These are phyloP conservation scores for Fonsecaea monophora DNA, from an alignment of 2,329 filamentous ascomycete species.

Conservation along the genomic window DNA sequence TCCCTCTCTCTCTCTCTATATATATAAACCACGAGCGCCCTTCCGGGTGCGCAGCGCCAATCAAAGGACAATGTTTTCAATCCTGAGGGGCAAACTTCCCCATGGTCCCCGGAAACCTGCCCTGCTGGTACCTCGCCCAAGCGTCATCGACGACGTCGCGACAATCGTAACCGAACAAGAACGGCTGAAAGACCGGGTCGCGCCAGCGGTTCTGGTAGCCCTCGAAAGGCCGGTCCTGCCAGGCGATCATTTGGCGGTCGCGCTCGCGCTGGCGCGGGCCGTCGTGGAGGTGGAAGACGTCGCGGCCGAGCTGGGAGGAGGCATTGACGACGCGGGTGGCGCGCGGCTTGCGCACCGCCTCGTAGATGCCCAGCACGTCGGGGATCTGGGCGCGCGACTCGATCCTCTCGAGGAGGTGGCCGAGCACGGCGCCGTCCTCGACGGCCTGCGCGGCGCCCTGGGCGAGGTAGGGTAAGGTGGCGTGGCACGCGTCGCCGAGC, in stretches of 20 bases:
- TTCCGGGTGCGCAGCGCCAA: no score
- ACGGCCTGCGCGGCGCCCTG: conserved; percentile 45
- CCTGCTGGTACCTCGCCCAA: conserved; percentile 22
- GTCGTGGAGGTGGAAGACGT: conserved; percentile 49
- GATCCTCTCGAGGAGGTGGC: conserved; percentile 44
- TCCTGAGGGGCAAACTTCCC: background rate
- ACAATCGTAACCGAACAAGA: conserved; percentile 32
- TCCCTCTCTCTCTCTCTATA: no score
- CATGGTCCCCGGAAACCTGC: conserved; percentile 23
- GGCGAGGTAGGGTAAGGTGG: conserved; percentile 50
- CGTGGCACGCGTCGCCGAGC: conserved; percentile 55
- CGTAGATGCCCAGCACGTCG: conserved; percentile 47
- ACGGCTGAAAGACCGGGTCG: conserved; percentile 31
- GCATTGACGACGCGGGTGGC: conserved; percentile 50
- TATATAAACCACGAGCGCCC: no score
- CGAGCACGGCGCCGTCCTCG: conserved; percentile 45
- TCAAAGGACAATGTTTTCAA: no score
- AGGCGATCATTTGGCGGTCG: conserved; percentile 45
- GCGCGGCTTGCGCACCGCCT: conserved; percentile 48
- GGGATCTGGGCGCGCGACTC: conserved; percentile 43
- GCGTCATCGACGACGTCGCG: conserved; percentile 25
- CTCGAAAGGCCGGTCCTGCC: conserved; percentile 20
- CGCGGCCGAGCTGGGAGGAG: conserved; percentile 44
- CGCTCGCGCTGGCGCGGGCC: conserved; percentile 49
- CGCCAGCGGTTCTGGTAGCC: conserved; percentile 33